These are phyloP conservation scores for Hymenoscyphus albidus DNA, from an alignment of 2,329 filamentous ascomycete species.

Conservation along the genomic window DNA sequence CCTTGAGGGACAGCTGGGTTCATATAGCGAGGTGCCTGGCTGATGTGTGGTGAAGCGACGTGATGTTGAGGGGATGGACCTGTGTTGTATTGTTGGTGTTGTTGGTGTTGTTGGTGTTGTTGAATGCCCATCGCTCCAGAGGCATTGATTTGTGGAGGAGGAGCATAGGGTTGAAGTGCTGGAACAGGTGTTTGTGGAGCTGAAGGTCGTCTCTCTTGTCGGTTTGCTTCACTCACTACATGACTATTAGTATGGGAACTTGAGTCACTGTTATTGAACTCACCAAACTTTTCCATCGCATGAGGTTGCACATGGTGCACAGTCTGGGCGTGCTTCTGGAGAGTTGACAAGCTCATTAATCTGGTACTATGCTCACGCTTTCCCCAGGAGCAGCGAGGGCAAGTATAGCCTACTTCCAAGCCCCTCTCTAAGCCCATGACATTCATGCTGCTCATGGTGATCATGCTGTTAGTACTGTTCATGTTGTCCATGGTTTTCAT, in stretches of 20 bases:
- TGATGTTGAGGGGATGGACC: background rate
- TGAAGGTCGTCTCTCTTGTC: constrained; percentile 1
- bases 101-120: background rate
- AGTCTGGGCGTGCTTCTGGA: background rate
- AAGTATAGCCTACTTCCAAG: background rate
- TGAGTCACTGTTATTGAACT: background rate
- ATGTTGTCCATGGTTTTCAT: too few species aligned
- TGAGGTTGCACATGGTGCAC: background rate
- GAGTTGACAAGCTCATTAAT: background rate
- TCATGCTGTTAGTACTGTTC: too few species aligned
- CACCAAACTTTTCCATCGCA: background rate
- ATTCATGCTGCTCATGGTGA: too few species aligned
- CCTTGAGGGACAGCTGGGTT: background rate
- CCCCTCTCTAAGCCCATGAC: background rate
- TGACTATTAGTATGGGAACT: background rate
- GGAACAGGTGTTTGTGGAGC: background rate
- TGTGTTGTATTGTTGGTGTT: background rate
- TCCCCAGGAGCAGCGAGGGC: background rate
- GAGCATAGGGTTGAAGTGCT: background rate
- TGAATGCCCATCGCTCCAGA: background rate
- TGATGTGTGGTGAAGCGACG: background rate
- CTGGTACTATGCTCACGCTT: background rate
- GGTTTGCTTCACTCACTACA: background rate
- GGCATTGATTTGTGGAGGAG: background rate
- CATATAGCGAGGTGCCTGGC: background rate